Conservation (phyloP, 768 basidiomycete genomes). For the Inosperma sp. region DNA sequence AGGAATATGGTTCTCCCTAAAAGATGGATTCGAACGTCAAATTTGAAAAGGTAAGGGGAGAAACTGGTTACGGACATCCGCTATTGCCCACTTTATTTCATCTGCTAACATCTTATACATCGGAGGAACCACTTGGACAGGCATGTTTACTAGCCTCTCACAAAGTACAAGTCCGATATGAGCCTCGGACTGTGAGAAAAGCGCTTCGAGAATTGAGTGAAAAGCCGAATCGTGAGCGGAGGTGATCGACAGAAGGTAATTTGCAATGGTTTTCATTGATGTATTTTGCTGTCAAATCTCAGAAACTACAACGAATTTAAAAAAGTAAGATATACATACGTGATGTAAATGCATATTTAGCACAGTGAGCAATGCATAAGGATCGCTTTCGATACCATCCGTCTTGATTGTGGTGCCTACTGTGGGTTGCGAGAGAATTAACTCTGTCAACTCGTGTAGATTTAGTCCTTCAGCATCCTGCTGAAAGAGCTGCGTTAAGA, state of each 20-base stretch:
- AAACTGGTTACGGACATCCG: constrained; percentile 45
- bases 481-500: constrained; percentile 65
- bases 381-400: constrained; percentile 86
- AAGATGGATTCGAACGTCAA: not conserved
- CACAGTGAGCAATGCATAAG: constrained; percentile 82
- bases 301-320: not conserved
- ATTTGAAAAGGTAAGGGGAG: not conserved
- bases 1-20: constrained; percentile 59
- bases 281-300: constrained; percentile 47
- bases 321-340: constrained; percentile 15
- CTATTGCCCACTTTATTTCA: constrained; percentile 71
- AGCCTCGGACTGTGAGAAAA: constrained; percentile 47
- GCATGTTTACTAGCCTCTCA: constrained; percentile 93
- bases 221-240: constrained; percentile 44
- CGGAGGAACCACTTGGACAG: constrained; percentile 85
- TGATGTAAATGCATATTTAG: constrained; percentile 71
- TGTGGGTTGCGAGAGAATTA: constrained; percentile 66
- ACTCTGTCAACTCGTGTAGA: constrained; percentile 70
- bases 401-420: constrained; percentile 92
- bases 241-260: constrained; percentile 66
- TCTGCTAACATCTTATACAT: constrained; percentile 87
- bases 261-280: constrained; percentile 61
- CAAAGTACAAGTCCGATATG: constrained; percentile 82
- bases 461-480: constrained; percentile 70
- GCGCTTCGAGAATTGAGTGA: constrained; percentile 47